These are phyloP conservation scores for Aegilops sharonensis DNA, from an alignment of 176 grass and related monocot genomes.

Conservation along the genomic window DNA sequence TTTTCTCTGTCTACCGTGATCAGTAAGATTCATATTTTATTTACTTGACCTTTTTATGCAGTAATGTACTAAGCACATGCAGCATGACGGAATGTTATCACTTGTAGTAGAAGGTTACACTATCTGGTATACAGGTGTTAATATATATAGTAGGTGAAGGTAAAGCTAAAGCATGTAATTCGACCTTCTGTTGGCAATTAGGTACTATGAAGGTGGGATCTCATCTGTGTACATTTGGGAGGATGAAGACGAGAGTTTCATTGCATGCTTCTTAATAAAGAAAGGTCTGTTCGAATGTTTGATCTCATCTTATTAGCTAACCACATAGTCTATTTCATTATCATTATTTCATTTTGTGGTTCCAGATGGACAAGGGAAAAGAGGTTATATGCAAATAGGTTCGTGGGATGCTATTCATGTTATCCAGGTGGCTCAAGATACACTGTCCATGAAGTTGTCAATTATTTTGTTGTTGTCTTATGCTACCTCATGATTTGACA, in stretches of 20 bases:
- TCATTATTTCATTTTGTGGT: slow-evolving; percentile 29
- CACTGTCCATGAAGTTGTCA: background rate
- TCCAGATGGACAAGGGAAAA: slow-evolving; percentile 83
- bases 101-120: background rate
- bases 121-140: background rate
- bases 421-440: slow-evolving; percentile 66
- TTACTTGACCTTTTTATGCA: background rate
- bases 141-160: background rate
- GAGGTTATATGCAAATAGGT: slow-evolving; percentile 82
- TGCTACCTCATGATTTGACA: background rate
- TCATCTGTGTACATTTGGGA: slow-evolving; percentile 98
- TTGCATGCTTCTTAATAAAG: slow-evolving; percentile 98
- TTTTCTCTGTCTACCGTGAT: slow-evolving; percentile 91
- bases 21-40: slow-evolving; percentile 65
- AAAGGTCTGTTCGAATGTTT: slow-evolving; percentile 52
- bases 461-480: slow-evolving; percentile 30
- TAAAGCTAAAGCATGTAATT: slow-evolving; percentile 24
- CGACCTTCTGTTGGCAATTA: slow-evolving; percentile 35
- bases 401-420: slow-evolving; percentile 99
- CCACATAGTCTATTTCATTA: slow-evolving; percentile 17
- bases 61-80: background rate
- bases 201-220: slow-evolving; percentile 98
- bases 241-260: slow-evolving; percentile 75
- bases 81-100: slow-evolving; percentile 15
- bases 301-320: slow-evolving; percentile 15